Percentiles rank a stretch among this genome's conserved stretches.
Conservation (phyloP, 345 rosid species). For the Lenwebbia sp. region DNA sequence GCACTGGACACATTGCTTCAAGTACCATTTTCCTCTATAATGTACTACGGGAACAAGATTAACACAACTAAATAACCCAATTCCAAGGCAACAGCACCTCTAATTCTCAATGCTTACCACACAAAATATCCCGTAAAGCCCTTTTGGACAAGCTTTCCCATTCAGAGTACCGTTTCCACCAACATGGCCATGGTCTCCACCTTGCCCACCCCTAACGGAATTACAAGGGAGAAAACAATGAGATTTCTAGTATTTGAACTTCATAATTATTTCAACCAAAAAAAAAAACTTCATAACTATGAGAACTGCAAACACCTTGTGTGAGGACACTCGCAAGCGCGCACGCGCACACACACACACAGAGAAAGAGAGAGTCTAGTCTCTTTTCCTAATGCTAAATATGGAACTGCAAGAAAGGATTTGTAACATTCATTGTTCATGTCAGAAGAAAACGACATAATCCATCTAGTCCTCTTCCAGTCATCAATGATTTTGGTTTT, state of each 20-base stretch:
- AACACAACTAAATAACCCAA: neutral
- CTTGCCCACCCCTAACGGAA: conserved; percentile 63
- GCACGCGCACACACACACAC: too few relatives aligned
- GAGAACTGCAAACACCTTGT: neutral
- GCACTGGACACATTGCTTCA: neutral
- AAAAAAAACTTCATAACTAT: neutral
- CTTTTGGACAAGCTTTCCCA: conserved; percentile 94
- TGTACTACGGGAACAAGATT: neutral
- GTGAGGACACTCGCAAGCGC: neutral
- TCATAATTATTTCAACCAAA: neutral
- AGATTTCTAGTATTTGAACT: neutral
- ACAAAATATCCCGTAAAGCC: conserved; percentile 87
- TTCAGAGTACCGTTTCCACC: conserved; percentile 85
- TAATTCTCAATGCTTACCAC: conserved; percentile 27
- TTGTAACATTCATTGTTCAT: neutral
- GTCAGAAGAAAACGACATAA: neutral
- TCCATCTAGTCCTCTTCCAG: neutral
- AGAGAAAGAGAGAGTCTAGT: neutral
- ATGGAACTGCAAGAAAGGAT: neutral
- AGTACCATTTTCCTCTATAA: neutral
- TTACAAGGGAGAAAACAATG: neutral
- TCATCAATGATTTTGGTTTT: neutral
- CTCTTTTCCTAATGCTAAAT: neutral
- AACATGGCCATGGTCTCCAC: conserved; percentile 30
- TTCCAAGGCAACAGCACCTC: neutral